Conservation (phyloP, 345 rosid genomes). For the Linum usitatissimum region DNA sequence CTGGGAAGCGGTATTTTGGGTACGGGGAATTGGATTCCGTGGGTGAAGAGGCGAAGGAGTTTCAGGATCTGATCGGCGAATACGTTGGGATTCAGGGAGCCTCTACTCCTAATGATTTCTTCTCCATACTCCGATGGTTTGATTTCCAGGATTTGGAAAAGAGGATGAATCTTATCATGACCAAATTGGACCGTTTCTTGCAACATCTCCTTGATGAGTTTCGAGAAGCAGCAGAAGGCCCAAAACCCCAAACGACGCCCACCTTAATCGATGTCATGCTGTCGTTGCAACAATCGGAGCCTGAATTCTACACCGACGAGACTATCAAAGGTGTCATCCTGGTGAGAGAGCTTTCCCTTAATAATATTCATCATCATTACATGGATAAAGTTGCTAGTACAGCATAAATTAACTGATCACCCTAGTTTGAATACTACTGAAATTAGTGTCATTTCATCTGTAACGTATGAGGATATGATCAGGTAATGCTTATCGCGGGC, state of each 20-base stretch:
- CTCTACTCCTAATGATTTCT: constrained; percentile 25
- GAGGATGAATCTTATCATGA: constrained; percentile 21
- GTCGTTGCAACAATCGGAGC: background rate
- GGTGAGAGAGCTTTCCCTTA: background rate
- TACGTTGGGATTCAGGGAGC: constrained; percentile 10
- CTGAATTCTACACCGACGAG: background rate
- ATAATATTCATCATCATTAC: background rate
- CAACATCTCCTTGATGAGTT: constrained; percentile 42
- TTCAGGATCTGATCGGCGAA: constrained; percentile 24
- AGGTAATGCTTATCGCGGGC: background rate
- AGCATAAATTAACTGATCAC: too few relatives aligned
- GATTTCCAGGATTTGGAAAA: constrained; percentile 23
- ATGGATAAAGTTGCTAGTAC: background rate
- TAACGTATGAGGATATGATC: background rate
- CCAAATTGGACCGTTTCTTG: constrained; percentile 32
- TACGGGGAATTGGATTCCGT: constrained; percentile 33
- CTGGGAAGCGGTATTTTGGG: constrained; percentile 48
- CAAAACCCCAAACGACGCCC: background rate
- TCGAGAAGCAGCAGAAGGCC: constrained; percentile 8
- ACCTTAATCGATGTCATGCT: background rate
- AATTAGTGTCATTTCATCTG: too few relatives aligned
- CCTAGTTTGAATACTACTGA: background rate
- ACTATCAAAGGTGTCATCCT: constrained; percentile 1
- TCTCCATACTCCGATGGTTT: constrained; percentile 27
- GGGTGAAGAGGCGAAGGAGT: constrained; percentile 27